A percentile compares a stretch with the other conserved stretches of the same genome.
phyloP scores from a whole-genome alignment of 2,329 filamentous ascomycete genomes.

The Dactylellina drechsleri region DNA sequence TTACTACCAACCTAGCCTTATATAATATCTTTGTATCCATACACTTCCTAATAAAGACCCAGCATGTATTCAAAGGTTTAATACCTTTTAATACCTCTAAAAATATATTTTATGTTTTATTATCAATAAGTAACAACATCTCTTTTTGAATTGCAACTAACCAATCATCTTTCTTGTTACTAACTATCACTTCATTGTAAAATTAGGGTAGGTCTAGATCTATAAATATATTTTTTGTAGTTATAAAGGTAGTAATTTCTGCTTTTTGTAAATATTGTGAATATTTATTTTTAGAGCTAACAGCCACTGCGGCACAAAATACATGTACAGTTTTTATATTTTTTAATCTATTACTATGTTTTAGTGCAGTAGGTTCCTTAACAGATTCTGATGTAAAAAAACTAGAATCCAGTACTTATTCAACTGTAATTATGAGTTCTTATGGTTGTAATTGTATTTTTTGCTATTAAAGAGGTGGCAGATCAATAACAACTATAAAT shows the following conservation, averaged over 20 bases:
- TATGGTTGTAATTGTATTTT: no score
- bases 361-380: no score
- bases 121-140: not conserved
- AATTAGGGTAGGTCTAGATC: not conserved
- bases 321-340: no score
- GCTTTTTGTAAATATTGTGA: no score
- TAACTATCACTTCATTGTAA: not conserved
- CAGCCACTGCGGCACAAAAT: no score
- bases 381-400: no score
- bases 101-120: not conserved
- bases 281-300: no score
- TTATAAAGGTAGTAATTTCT: no score
- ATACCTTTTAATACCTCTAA: not conserved
- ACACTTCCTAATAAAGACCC: not conserved
- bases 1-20: not conserved
- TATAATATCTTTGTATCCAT: not conserved
- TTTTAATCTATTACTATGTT: no score
- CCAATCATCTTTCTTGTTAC: not conserved
- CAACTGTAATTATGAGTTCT: no score
- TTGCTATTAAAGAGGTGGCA: not conserved
- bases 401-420: no score
- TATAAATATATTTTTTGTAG: conserved; percentile 7
- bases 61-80: not conserved
- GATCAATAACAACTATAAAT: not conserved
- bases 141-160: not conserved